Conservation (phyloP, 2,329 filamentous ascomycete species). For the Emmonsiellopsis sp. region DNA sequence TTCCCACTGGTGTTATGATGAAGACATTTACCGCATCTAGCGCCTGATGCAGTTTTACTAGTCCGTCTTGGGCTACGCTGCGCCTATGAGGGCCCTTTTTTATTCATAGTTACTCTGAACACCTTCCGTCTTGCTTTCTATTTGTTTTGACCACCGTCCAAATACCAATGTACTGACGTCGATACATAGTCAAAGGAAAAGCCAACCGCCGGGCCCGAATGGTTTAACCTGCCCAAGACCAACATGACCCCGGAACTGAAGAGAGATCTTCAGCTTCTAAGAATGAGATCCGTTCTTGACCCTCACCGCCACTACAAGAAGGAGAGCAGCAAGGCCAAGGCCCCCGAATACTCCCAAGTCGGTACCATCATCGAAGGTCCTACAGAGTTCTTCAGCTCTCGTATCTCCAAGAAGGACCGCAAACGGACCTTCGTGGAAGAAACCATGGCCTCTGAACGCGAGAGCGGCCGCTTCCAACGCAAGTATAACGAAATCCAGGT, state of each 20-base stretch:
- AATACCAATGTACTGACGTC: conserved; percentile 7
- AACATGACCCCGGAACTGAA: conserved; percentile 76
- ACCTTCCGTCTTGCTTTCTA: conserved; percentile 26
- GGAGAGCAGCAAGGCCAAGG: conserved; percentile 56
- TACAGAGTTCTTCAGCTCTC: conserved; percentile 73
- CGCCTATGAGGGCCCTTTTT: conserved; percentile 56
- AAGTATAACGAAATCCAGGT: conserved; percentile 82
- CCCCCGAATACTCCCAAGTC: conserved; percentile 78
- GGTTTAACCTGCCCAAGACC: conserved; percentile 83
- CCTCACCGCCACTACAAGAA: conserved; percentile 90
- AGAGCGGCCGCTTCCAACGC: conserved; percentile 64
- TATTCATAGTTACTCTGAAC: conserved; percentile 67
- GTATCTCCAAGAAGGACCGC: conserved; percentile 76
- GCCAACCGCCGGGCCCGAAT: conserved; percentile 65
- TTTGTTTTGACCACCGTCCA: conserved; percentile 5
- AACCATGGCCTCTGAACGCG: conserved; percentile 58
- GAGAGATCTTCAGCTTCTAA: conserved; percentile 77
- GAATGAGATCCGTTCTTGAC: conserved; percentile 82
- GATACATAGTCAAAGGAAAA: conserved; percentile 35
- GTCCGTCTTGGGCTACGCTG: conserved; percentile 71
- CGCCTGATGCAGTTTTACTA: conserved; percentile 62
- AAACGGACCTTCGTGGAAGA: conserved; percentile 83
- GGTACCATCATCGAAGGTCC: conserved; percentile 82
- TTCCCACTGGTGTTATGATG: conserved; percentile 51
- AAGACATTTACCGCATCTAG: conserved; percentile 57